These are phyloP conservation scores for Lentinus brumalis DNA, from an alignment of 768 basidiomycete genomes.

Conservation along the genomic window DNA sequence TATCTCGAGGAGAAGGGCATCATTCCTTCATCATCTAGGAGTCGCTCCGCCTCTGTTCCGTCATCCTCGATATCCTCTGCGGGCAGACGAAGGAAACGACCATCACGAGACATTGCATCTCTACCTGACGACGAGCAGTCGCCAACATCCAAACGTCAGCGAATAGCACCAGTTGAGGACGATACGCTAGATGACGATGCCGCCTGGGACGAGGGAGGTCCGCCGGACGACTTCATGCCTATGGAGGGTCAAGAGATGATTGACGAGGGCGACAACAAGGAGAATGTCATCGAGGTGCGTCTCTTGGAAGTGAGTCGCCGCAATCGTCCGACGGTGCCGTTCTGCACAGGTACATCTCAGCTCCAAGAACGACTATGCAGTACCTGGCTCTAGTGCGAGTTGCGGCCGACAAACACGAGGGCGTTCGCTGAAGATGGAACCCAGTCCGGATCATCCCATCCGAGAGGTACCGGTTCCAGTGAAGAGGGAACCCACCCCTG, in stretches of 20 bases:
- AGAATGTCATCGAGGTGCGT: background rate
- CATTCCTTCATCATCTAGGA: background rate
- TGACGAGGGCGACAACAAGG: background rate
- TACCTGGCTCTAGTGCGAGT: background rate
- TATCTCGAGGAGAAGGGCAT: constrained; percentile 12
- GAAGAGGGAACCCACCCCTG: no score
- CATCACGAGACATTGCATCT: background rate
- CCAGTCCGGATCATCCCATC: background rate
- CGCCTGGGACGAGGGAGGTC: background rate
- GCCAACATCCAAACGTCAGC: background rate
- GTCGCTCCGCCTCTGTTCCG: no score
- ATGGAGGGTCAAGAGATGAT: background rate
- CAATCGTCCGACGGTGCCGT: no score
- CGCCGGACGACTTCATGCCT: background rate
- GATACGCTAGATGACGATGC: background rate
- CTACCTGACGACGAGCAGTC: background rate
- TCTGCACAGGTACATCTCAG: background rate
- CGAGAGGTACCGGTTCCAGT: no score
- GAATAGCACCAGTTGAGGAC: background rate
- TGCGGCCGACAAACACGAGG: no score
- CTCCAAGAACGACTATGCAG: background rate
- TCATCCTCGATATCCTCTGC: no score
- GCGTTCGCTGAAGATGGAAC: background rate
- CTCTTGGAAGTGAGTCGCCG: background rate
- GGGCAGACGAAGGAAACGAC: background rate